Evolutionary conservation across 768 basidiomycete genomes (phyloP).

Genomic region (Hebeloma cylindrosporum): DNA sequence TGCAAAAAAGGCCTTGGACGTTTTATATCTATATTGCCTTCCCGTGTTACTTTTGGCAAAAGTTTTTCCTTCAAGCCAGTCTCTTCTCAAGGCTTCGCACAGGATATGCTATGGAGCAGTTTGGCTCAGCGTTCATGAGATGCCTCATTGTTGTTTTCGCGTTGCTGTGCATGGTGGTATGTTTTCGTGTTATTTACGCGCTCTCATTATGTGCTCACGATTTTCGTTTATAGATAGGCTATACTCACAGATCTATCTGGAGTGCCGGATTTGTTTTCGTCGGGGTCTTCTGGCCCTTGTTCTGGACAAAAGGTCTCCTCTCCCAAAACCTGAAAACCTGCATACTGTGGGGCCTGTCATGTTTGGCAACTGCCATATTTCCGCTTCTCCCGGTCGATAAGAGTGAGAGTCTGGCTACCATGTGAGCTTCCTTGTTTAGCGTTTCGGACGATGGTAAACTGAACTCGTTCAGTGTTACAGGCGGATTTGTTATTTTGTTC

Average conservation of each 20-base stretch:
- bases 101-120: neutral
- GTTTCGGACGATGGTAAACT: neutral
- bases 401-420: constrained; percentile 53
- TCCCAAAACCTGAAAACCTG: constrained; percentile 25
- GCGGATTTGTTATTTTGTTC: constrained; percentile 46
- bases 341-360: constrained; percentile 47
- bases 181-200: constrained; percentile 25
- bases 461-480: constrained; percentile 37
- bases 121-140: constrained; percentile 22
- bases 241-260: constrained; percentile 73
- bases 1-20: constrained; percentile 68
- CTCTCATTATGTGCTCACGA: neutral
- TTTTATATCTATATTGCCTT: constrained; percentile 78
- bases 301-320: constrained; percentile 44
- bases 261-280: constrained; percentile 60
- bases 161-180: constrained; percentile 73
- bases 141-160: constrained; percentile 37
- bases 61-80: constrained; percentile 40
- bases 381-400: constrained; percentile 75
- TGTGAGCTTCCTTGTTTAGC: constrained; percentile 45
- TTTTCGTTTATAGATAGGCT: constrained; percentile 50
- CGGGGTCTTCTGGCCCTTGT: constrained; percentile 65
- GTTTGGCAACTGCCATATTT: constrained; percentile 60
- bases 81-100: constrained; percentile 11
- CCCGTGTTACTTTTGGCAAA: constrained; percentile 77